Conservation (phyloP, 2,329 filamentous ascomycete species). For the Blumeria hordei region DNA sequence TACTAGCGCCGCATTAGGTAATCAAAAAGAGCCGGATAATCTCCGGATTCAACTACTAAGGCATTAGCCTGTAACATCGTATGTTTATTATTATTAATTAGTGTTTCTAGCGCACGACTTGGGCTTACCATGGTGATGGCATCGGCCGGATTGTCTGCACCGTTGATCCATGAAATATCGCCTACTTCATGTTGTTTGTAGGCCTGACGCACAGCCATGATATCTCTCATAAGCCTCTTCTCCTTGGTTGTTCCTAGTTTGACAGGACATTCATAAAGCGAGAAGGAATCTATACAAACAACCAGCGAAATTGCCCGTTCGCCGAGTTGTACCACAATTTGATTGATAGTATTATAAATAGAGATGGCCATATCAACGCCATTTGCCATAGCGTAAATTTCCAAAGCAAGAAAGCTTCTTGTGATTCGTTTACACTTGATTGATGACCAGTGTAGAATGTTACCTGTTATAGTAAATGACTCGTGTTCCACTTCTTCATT, state of each 20-base stretch:
- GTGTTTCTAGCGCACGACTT: too few species aligned
- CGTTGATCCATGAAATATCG: neutral
- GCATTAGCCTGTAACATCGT: too few species aligned
- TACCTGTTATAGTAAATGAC: neutral
- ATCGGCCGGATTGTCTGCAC: too few species aligned
- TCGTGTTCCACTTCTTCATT: neutral
- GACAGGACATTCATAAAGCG: neutral
- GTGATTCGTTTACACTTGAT: neutral
- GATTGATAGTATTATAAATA: neutral
- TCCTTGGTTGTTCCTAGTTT: neutral
- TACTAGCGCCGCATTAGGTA: too few species aligned
- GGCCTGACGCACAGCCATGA: neutral
- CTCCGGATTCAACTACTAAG: too few species aligned
- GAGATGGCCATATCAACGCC: neutral
- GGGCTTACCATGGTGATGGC: too few species aligned
- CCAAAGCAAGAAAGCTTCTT: neutral
- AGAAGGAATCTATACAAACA: too few species aligned
- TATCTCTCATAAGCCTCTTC: neutral
- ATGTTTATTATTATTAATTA: too few species aligned
- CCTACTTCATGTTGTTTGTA: neutral
- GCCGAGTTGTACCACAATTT: neutral
- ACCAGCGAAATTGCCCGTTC: neutral
- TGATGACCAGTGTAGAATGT: neutral
- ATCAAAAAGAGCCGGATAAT: too few species aligned
- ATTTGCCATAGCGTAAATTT: neutral